These are phyloP conservation scores for Roridomyces roridus DNA, from an alignment of 768 basidiomycete species.

Conservation along the genomic window DNA sequence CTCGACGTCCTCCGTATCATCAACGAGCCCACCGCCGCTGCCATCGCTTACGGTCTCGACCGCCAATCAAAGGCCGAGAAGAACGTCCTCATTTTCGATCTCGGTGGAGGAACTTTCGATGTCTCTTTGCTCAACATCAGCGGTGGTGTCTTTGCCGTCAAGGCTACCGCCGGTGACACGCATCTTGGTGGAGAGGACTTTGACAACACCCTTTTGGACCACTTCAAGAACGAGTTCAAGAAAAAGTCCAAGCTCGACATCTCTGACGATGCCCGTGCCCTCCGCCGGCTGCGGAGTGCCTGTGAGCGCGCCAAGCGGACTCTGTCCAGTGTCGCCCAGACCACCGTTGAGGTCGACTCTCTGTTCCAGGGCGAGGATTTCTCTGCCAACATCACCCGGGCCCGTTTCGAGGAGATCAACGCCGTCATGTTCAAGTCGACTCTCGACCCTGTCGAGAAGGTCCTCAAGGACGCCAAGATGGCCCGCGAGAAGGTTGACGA, in stretches of 20 bases:
- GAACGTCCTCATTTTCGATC: slow-evolving; percentile 99
- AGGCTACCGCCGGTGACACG: slow-evolving; percentile 99
- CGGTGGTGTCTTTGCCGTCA: slow-evolving; percentile 98
- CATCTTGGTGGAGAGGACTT: slow-evolving; percentile 99
- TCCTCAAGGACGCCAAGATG: slow-evolving; percentile 99
- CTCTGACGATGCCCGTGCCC: slow-evolving; percentile 95
- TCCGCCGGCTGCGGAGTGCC: slow-evolving; percentile 93
- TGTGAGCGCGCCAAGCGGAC: slow-evolving; percentile 99
- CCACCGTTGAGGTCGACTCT: slow-evolving; percentile 99
- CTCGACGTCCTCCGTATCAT: slow-evolving; percentile 99
- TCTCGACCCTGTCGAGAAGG: slow-evolving; percentile 97
- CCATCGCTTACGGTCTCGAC: slow-evolving; percentile 98
- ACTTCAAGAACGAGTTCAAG: slow-evolving; percentile 99
- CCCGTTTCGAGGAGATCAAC: slow-evolving; percentile 99
- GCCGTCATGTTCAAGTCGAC: slow-evolving; percentile 95
- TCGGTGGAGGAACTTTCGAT: slow-evolving; percentile 99
- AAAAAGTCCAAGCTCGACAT: slow-evolving; percentile 96
- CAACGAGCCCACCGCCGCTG: slow-evolving; percentile 99
- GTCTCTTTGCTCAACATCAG: slow-evolving; percentile 97
- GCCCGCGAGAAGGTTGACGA: slow-evolving; percentile 97
- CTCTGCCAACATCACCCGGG: slow-evolving; percentile 98
- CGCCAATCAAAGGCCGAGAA: slow-evolving; percentile 94
- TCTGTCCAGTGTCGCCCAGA: slow-evolving; percentile 97
- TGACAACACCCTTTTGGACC: slow-evolving; percentile 96
- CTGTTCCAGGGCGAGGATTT: slow-evolving; percentile 99